phyloP scores from a whole-genome alignment of 2,329 filamentous ascomycete species.

The Aspergillus cejpii region DNA sequence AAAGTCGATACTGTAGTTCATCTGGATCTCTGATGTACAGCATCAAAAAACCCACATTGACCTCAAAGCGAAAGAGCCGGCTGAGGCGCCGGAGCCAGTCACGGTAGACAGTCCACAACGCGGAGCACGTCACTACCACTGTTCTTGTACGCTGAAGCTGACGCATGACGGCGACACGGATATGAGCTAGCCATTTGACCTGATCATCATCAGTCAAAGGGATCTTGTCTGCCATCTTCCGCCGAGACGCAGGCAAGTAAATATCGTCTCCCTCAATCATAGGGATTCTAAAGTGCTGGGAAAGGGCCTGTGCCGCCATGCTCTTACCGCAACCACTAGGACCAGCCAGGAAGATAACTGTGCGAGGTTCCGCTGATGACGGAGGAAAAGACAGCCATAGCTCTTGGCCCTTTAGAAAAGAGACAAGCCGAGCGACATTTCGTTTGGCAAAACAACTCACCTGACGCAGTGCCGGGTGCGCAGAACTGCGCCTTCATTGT shows the following conservation, averaged over 20 bases:
- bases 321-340: conserved; percentile 51
- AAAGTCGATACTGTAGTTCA: conserved; percentile 44
- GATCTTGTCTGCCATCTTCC: conserved; percentile 47
- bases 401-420: too few relatives aligned
- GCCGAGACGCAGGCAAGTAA: conserved; percentile 46
- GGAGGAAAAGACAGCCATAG: too few relatives aligned
- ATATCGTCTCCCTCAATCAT: conserved; percentile 47
- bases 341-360: conserved; percentile 39
- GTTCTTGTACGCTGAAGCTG: conserved; percentile 17
- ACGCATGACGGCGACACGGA: conserved; percentile 18
- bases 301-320: conserved; percentile 45
- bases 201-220: conserved; percentile 48
- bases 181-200: conserved; percentile 47
- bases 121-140: conserved; percentile 50
- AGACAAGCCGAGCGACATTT: conserved; percentile 11
- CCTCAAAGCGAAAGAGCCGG: conserved; percentile 16
- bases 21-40: conserved; percentile 26
- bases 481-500: conserved; percentile 15
- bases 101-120: conserved; percentile 49
- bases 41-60: conserved; percentile 35
- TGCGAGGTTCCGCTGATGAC: conserved; percentile 8
- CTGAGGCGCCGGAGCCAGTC: conserved; percentile 45
- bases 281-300: conserved; percentile 31
- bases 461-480: conserved; percentile 13
- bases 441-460: conserved; percentile 7